These are phyloP conservation scores for Zychaea mexicana DNA, from an alignment of 371 early-diverging fungal genomes.

Conservation along the genomic window DNA sequence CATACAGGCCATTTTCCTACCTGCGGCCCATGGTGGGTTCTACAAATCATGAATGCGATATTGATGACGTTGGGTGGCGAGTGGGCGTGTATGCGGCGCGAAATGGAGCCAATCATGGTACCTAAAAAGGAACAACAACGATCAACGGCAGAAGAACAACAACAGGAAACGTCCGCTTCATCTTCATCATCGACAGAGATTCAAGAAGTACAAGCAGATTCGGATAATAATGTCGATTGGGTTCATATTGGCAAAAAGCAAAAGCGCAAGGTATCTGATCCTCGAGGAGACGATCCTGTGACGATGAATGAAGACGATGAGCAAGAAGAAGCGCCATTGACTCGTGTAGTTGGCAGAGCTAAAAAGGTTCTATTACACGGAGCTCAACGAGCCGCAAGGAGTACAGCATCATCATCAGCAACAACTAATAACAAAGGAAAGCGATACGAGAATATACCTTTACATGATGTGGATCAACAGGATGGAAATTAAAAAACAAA, in stretches of 20 bases:
- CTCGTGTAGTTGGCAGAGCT: slow-evolving; percentile 38
- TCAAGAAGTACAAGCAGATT: background rate
- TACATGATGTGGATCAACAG: slow-evolving; percentile 18
- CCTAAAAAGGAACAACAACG: slow-evolving; percentile 8
- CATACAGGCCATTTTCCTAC: slow-evolving; percentile 66
- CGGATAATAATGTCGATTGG: slow-evolving; percentile 15
- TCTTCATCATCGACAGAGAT: slow-evolving; percentile 3
- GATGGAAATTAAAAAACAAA: background rate
- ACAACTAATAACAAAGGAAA: slow-evolving; percentile 26
- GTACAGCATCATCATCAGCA: background rate
- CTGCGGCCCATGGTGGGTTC: slow-evolving; percentile 72
- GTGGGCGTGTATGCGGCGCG: slow-evolving; percentile 80
- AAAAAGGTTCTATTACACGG: slow-evolving; percentile 29
- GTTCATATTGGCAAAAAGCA: slow-evolving; percentile 13
- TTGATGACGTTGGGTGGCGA: slow-evolving; percentile 81
- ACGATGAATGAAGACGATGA: slow-evolving; percentile 8
- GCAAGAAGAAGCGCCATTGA: slow-evolving; percentile 30
- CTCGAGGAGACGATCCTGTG: background rate
- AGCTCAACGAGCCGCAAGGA: slow-evolving; percentile 11
- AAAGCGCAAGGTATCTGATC: slow-evolving; percentile 20
- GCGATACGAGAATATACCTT: slow-evolving; percentile 40
- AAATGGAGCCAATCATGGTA: slow-evolving; percentile 81
- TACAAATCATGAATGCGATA: slow-evolving; percentile 51
- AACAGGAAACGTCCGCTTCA: slow-evolving; percentile 14
- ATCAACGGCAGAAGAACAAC: slow-evolving; percentile 5